Evolutionary conservation across 1,139 yeast species (phyloP).

Genomic region (Candida sanyaensis): DNA sequence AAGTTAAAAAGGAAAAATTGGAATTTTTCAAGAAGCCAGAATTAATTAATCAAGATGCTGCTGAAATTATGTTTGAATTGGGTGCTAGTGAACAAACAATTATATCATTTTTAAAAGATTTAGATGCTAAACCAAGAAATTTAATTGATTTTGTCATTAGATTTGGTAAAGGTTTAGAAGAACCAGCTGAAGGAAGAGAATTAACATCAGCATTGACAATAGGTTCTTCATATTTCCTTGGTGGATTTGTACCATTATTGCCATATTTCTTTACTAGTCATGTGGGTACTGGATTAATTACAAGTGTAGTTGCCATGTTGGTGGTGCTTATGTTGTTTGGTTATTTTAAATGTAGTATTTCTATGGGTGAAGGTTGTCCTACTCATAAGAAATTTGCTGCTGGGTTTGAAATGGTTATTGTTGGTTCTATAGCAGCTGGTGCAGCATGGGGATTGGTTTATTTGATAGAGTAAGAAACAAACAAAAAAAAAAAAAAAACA

Average conservation of each 20-base stretch:
- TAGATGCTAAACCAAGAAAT: constrained; percentile 65
- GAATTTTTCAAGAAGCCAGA: constrained; percentile 68
- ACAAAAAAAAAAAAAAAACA: not conserved
- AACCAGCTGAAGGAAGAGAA: constrained; percentile 79
- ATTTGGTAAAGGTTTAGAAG: constrained; percentile 75
- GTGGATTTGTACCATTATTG: constrained; percentile 78
- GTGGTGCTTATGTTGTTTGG: constrained; percentile 88
- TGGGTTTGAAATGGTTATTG: constrained; percentile 88
- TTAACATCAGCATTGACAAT: constrained; percentile 75
- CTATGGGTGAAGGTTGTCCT: constrained; percentile 80
- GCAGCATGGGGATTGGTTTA: constrained; percentile 94
- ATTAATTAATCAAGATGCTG: constrained; percentile 63
- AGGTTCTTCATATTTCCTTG: constrained; percentile 72
- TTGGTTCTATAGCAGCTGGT: constrained; percentile 95
- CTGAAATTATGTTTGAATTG: constrained; percentile 68
- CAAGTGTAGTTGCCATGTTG: constrained; percentile 80
- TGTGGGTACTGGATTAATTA: constrained; percentile 74
- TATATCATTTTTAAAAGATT: constrained; percentile 63
- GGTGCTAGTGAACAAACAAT: constrained; percentile 71
- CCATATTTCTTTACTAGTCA: constrained; percentile 76
- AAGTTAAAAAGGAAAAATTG: constrained; percentile 70
- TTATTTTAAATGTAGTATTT: constrained; percentile 75
- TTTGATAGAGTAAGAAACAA: constrained; percentile 50
- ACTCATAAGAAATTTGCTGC: constrained; percentile 62
- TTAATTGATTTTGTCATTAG: constrained; percentile 73